phyloP scores from a whole-genome alignment of 177 flowering plant genomes.

The Vitis hybrid region DNA sequence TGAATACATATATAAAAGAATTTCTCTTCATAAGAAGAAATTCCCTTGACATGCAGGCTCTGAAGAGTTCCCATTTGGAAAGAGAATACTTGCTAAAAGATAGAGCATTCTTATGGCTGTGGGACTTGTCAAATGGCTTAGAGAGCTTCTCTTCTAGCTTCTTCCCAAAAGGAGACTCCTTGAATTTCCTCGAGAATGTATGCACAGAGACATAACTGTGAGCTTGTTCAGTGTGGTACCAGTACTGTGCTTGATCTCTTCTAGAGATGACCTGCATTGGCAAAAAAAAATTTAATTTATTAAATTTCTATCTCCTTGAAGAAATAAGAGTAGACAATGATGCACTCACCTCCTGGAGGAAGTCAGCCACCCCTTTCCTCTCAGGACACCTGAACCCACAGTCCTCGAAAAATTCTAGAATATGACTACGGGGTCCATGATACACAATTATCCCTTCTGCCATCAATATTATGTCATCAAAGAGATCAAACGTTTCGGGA shows the following conservation, averaged over 20 bases:
- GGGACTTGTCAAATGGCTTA: constrained; percentile 43
- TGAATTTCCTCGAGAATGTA: constrained; percentile 47
- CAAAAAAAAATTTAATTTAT: background rate
- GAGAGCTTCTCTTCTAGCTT: constrained; percentile 50
- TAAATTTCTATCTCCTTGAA: background rate
- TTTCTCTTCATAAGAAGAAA: constrained; percentile 74
- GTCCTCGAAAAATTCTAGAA: constrained; percentile 55
- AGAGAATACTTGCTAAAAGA: constrained; percentile 45
- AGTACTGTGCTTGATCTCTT: constrained; percentile 81
- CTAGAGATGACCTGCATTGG: constrained; percentile 66
- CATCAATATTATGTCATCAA: constrained; percentile 84
- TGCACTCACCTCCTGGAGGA: constrained; percentile 70
- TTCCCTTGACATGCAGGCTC: constrained; percentile 70
- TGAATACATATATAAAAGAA: constrained; percentile 65
- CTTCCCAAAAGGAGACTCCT: constrained; percentile 43
- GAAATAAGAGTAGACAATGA: background rate
- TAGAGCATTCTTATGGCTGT: constrained; percentile 47
- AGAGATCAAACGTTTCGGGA: constrained; percentile 80
- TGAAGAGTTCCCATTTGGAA: constrained; percentile 63
- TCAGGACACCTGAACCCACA: constrained; percentile 85
- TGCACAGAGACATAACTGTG: constrained; percentile 51
- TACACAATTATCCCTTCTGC: constrained; percentile 72
- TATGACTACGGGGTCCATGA: constrained; percentile 62
- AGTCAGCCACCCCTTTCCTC: constrained; percentile 83
- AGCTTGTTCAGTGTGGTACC: constrained; percentile 42